phyloP scores from a whole-genome alignment of 768 basidiomycete species.

The Suillus decipiens region DNA sequence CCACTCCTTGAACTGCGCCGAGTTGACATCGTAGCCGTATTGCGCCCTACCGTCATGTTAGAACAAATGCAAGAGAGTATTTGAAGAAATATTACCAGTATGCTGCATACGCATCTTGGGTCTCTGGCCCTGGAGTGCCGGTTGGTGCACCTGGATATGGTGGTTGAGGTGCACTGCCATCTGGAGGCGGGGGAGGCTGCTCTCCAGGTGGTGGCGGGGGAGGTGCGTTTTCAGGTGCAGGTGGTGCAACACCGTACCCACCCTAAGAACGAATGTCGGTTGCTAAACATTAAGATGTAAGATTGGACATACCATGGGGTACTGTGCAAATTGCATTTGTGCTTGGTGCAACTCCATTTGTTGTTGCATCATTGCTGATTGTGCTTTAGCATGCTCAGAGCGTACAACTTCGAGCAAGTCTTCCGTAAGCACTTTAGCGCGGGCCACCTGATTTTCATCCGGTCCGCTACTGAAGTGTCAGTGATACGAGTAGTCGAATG shows the following conservation, averaged over 20 bases:
- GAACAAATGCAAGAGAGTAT: conserved; percentile 1
- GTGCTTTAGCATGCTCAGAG: conserved; percentile 84
- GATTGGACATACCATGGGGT: conserved; percentile 49
- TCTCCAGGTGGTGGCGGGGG: conserved; percentile 54
- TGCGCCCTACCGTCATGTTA: conserved; percentile 56
- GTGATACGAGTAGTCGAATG: conserved; percentile 21
- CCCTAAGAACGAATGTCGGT: conserved; percentile 28
- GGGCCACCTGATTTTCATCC: conserved; percentile 82
- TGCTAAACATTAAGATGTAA: conserved; percentile 3
- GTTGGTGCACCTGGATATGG: conserved; percentile 49
- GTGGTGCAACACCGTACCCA: conserved; percentile 38
- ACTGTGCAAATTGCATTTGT: conserved; percentile 78
- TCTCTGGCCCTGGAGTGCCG: conserved; percentile 21
- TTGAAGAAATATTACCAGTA: conserved; percentile 50
- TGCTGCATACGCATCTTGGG: conserved; percentile 53
- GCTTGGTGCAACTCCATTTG: conserved; percentile 88
- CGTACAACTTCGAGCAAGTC: conserved; percentile 89
- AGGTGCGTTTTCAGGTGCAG: conserved; percentile 33
- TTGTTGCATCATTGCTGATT: conserved; percentile 61
- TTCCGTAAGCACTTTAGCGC: conserved; percentile 85
- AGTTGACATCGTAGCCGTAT: conserved; percentile 86
- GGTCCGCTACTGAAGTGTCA: conserved; percentile 52
- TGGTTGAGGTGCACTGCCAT: conserved; percentile 37
- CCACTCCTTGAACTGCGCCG: conserved; percentile 81
- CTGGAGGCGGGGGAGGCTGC: conserved; percentile 56